A percentile compares a stretch with the other conserved stretches of the same genome.
Evolutionary conservation across 2,329 filamentous ascomycete genomes (phyloP).

Genomic region (Penicillium fuscoglaucum): DNA sequence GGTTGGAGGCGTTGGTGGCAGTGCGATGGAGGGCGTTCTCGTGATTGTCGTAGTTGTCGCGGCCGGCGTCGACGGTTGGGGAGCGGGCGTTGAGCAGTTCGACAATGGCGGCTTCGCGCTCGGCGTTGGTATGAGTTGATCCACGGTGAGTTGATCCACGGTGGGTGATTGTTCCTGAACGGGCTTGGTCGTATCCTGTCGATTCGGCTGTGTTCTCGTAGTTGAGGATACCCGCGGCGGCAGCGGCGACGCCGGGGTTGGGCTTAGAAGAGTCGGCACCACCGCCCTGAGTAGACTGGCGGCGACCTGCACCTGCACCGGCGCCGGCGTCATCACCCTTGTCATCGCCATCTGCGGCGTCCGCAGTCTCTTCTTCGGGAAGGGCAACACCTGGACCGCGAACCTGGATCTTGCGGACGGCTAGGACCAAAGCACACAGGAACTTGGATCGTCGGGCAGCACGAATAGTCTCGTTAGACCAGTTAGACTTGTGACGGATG

Average conservation of each 20-base stretch:
- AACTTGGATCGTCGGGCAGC: conserved; percentile 87
- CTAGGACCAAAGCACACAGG: conserved; percentile 87
- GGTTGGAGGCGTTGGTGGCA: conserved; percentile 26
- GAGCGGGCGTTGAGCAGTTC: conserved; percentile 38
- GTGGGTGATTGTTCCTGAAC: conserved; percentile 31
- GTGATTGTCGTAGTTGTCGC: conserved; percentile 18
- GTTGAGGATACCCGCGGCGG: conserved; percentile 13
- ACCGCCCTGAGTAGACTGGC: conserved; percentile 18
- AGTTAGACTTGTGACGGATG: conserved; percentile 90
- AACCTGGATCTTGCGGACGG: conserved; percentile 84
- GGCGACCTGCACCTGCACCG: conserved; percentile 15
- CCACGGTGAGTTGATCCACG: conserved; percentile 33
- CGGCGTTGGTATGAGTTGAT: conserved; percentile 24
- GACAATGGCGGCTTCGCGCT: conserved; percentile 37
- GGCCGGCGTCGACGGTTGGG: conserved; percentile 32
- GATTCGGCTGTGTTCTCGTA: conserved; percentile 27
- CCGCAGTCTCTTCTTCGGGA: conserved; percentile 34
- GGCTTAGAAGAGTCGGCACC: conserved; percentile 8
- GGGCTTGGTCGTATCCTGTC: conserved; percentile 33
- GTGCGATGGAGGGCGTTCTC: conserved; percentile 32
- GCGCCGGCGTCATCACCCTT: conserved; percentile 64
- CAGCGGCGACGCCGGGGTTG: conserved; percentile 12
- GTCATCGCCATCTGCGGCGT: conserved; percentile 61
- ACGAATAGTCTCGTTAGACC: conserved; percentile 82
- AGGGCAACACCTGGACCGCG: conserved; percentile 73